phyloP scores from a whole-genome alignment of 441 rosid species.

The Breynia disticha region DNA sequence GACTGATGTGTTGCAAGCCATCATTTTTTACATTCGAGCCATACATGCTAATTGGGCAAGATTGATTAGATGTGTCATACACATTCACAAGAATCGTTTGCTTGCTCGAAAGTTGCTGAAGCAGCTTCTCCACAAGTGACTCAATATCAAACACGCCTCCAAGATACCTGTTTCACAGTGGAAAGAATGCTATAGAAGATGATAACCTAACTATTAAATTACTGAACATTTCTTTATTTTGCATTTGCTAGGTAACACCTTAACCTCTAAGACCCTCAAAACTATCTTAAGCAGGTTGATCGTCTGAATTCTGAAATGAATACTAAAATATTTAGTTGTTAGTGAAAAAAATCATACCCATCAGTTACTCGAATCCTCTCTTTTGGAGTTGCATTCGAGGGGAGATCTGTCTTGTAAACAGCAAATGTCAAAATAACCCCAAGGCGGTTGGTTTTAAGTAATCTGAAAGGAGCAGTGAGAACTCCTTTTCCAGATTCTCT shows the following conservation, averaged over 20 bases:
- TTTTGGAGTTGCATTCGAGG: conserved; percentile 65
- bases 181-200: conserved; percentile 9
- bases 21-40: conserved; percentile 52
- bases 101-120: conserved; percentile 91
- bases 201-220: not conserved
- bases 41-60: conserved; percentile 83
- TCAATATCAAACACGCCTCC: conserved; percentile 86
- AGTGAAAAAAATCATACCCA: conserved; percentile 41
- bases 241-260: no score
- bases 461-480: conserved; percentile 79
- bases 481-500: conserved; percentile 82
- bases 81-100: conserved; percentile 89
- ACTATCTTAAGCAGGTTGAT: no score
- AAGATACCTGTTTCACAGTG: conserved; percentile 50
- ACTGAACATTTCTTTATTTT: not conserved
- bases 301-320: no score
- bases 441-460: conserved; percentile 75
- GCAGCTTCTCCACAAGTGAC: conserved; percentile 79
- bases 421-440: conserved; percentile 91
- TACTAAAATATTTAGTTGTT: no score
- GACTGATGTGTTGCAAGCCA: conserved; percentile 49
- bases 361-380: conserved; percentile 73
- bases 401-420: conserved; percentile 69
- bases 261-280: no score
- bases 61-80: conserved; percentile 55